These are phyloP conservation scores for Monosiga brevicollis DNA, from an alignment of 78 protist species.

Conservation along the genomic window DNA sequence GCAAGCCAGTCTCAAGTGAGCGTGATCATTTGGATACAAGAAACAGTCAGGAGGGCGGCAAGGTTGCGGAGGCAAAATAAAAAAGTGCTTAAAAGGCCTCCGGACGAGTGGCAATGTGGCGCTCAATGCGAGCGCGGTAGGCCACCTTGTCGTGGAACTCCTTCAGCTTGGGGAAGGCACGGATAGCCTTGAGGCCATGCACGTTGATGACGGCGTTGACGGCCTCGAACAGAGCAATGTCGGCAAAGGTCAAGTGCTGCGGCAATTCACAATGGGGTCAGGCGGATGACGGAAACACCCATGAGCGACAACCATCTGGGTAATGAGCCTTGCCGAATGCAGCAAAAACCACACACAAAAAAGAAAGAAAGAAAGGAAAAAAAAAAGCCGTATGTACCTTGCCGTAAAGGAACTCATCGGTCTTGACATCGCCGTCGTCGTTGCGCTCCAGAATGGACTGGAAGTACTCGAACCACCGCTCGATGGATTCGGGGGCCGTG, in stretches of 20 bases:
- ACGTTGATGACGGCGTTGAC: not conserved
- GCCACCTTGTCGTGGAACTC: not conserved
- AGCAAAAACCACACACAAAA: too few relatives aligned
- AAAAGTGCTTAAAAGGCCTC: too few relatives aligned
- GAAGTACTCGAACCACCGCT: not conserved
- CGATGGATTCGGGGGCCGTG: not conserved
- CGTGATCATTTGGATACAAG: too few relatives aligned
- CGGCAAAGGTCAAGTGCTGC: not conserved
- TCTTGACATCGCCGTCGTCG: not conserved
- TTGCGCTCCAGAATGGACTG: not conserved
- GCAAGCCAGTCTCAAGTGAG: too few relatives aligned
- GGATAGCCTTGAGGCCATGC: not conserved
- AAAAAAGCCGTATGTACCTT: too few relatives aligned
- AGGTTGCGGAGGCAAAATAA: too few relatives aligned
- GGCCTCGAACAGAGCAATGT: not conserved
- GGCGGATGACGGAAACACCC: too few relatives aligned
- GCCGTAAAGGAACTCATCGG: not conserved
- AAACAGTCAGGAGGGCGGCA: too few relatives aligned
- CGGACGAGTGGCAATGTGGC: not conserved
- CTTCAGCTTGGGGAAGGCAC: not conserved
- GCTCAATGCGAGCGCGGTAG: not conserved
- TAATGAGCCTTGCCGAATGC: too few relatives aligned
- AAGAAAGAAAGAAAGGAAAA: too few relatives aligned
- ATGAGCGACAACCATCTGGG: too few relatives aligned
- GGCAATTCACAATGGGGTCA: too few relatives aligned